A percentile compares a stretch with the other conserved stretches of the same genome.
phyloP scores from a whole-genome alignment of 2,329 filamentous ascomycete species.

The Apiospora arundinis region DNA sequence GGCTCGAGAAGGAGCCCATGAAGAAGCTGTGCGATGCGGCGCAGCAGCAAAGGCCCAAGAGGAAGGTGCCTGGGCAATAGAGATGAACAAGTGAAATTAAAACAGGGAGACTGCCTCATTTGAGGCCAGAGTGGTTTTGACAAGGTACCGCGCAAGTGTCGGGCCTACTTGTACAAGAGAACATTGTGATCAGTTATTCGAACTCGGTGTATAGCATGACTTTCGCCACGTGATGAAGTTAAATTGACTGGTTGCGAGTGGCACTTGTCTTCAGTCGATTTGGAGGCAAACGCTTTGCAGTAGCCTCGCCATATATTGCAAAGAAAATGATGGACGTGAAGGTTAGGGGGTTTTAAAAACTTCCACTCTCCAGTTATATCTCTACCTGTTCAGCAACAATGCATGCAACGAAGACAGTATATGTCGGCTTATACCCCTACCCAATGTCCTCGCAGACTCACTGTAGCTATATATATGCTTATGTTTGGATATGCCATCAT shows the following conservation, averaged over 20 bases:
- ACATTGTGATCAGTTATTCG: neutral
- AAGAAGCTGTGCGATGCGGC: slow-evolving; percentile 75
- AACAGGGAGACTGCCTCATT: slow-evolving; percentile 19
- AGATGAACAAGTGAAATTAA: slow-evolving; percentile 2
- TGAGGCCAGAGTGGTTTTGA: neutral
- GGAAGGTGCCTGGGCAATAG: slow-evolving; percentile 62
- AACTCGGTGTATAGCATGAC: neutral
- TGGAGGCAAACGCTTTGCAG: too few relatives aligned
- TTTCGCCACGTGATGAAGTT: neutral
- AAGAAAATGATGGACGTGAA: too few relatives aligned
- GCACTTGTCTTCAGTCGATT: neutral
- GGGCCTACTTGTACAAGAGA: neutral
- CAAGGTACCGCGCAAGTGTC: neutral
- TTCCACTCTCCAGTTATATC: too few relatives aligned
- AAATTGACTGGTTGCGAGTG: neutral
- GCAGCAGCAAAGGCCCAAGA: slow-evolving; percentile 60
- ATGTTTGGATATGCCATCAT: neutral
- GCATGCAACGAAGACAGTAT: too few relatives aligned
- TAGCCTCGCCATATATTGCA: too few relatives aligned
- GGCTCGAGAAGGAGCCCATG: slow-evolving; percentile 66
- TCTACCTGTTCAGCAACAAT: too few relatives aligned
- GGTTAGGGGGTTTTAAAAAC: too few relatives aligned
- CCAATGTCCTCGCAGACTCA: too few relatives aligned
- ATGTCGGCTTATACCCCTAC: too few relatives aligned
- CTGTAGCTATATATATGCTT: too few relatives aligned